Base-by-base conservation (phyloP, 1,284 basidiomycete species). In the Cystobasidiaceae sp. region DNA sequence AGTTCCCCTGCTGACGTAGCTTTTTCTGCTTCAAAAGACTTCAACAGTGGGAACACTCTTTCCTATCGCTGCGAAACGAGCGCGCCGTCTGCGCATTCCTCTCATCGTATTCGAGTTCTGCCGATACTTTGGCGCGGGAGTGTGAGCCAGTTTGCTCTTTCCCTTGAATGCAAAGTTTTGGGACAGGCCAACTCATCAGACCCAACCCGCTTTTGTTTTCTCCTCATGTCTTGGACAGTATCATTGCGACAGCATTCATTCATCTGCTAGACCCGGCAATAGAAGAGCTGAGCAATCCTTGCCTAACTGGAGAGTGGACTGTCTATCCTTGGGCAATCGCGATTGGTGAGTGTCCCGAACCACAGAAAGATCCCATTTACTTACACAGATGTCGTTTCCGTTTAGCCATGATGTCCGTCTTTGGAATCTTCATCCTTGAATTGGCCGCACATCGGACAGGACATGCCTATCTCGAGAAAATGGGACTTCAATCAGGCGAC, bases 121-220 rank as follows among this genome's bases (percentile, higher is more conserved):
- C 30, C 96, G 94, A 78, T 97, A 89, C 79, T 97, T 97, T 78
- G 94, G 94, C 50, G 92, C 90, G 7, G 70, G 71, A 4, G 91
- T 69, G 60, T 64, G 30, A 64, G 60, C 34, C 21, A 9, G 8
- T 27, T 41, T 37, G 19, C 28, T 23, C 34, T 19, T 25, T 19
- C n/a, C n/a, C n/a, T 39, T n/a, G 11, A 39, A 39, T n/a, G 11
- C 37, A 39, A 39, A 11, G n/a, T 39, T 11, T 39, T 11, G 11
- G n/a, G 11, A 39, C 37, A 39, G 11, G n/a, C 11, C 37, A 39
- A 39, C 37, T 28, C 25, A 43, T 23, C 19, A 7, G 30, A 50
- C 2, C 23, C 32, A 2, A 34, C 27, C 19, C 44, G 33, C 27
- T 19, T 25, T 34, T 43, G 8, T 3, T 28, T 67, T 71, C 70